phyloP scores from a whole-genome alignment of 2,329 filamentous ascomycete species.

The Penicillium rolfsii region DNA sequence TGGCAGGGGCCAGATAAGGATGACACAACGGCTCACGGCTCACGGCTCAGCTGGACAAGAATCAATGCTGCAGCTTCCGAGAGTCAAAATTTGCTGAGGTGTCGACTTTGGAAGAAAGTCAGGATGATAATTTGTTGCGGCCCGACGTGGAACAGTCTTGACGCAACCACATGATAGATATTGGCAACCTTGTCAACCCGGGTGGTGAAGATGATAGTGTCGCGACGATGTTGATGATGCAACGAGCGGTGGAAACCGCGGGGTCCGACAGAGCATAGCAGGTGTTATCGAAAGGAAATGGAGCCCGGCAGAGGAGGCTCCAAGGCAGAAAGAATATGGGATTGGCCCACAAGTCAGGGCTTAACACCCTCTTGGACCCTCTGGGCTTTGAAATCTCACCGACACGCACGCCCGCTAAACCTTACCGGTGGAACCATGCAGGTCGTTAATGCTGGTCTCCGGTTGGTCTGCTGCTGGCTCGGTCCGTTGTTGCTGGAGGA shows the following conservation, averaged over 20 bases:
- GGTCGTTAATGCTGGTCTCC: not conserved
- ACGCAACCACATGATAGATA: conserved; percentile 1
- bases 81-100: not conserved
- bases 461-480: conserved; percentile 16
- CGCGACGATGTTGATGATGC: conserved; percentile 1
- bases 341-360: conserved; percentile 19
- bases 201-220: not conserved
- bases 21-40: conserved; percentile 1
- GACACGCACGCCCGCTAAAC: conserved; percentile 27
- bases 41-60: not conserved
- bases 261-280: conserved; percentile 13
- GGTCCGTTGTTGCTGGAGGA: conserved; percentile 6
- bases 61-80: not conserved
- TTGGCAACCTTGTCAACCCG: not conserved
- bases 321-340: conserved; percentile 20
- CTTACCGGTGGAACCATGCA: conserved; percentile 29
- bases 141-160: not conserved
- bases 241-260: conserved; percentile 29
- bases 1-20: not conserved
- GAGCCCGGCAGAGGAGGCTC: conserved; percentile 22
- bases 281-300: not conserved
- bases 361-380: conserved; percentile 1
- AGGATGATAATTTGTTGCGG: not conserved
- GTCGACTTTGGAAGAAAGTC: not conserved
- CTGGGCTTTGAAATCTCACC: conserved; percentile 21